These are phyloP conservation scores for Aspergillus flavus DNA, from an alignment of 2,329 filamentous ascomycete species.

Conservation along the genomic window DNA sequence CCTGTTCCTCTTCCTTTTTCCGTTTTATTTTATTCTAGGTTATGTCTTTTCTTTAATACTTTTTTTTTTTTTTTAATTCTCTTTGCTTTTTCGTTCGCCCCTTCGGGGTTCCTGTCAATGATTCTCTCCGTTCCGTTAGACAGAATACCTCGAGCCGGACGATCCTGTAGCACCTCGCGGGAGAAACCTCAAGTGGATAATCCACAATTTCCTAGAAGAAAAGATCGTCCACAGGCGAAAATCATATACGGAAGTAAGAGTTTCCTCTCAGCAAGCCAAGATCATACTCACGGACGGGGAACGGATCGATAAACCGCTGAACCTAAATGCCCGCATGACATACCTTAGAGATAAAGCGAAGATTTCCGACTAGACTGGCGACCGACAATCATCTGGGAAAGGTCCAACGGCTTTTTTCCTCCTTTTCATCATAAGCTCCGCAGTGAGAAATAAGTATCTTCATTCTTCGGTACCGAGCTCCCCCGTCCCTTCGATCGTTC, in stretches of 20 bases:
- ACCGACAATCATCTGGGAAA: conserved; percentile 12
- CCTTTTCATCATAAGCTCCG: conserved; percentile 1
- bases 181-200: conserved; percentile 8
- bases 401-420: conserved; percentile 19
- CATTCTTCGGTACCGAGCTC: conserved; percentile 9
- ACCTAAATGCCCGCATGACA: conserved; percentile 39
- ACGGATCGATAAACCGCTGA: conserved; percentile 39
- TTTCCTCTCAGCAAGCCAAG: conserved; percentile 13
- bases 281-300: conserved; percentile 28
- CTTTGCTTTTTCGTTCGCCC: background rate
- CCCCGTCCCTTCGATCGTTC: background rate
- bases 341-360: conserved; percentile 23
- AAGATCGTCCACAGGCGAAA: conserved; percentile 8
- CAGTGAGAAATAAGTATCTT: background rate
- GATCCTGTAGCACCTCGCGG: conserved; percentile 9
- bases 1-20: background rate
- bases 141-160: conserved; percentile 11
- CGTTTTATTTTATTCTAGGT: background rate
- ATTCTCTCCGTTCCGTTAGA: conserved; percentile 13
- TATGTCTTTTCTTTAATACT: background rate
- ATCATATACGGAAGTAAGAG: conserved; percentile 7
- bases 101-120: conserved; percentile 1
- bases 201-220: conserved; percentile 7
- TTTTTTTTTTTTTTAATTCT: background rate
- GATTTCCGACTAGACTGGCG: conserved; percentile 15